Percentiles rank a stretch among this genome's conserved stretches.
Evolutionary conservation across 1,139 yeast genomes (phyloP).

Genomic region (Geotrichum candidum): DNA sequence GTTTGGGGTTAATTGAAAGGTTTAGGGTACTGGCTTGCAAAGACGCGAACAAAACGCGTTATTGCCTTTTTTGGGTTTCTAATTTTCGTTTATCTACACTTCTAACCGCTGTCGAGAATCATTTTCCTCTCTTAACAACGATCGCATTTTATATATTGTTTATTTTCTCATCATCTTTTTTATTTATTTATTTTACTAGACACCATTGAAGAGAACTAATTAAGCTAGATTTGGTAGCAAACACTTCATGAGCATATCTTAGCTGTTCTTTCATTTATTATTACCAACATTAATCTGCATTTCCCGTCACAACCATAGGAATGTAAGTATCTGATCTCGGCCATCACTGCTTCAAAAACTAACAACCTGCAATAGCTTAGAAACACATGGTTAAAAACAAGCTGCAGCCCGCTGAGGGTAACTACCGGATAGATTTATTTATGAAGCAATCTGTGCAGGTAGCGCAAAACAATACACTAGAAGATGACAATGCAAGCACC

Average conservation of each 20-base stretch:
- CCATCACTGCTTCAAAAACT: neutral
- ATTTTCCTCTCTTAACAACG: neutral
- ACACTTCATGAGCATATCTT: neutral
- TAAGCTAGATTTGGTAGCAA: neutral
- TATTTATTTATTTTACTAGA: no score
- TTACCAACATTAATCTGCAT: neutral
- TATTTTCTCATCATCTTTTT: neutral
- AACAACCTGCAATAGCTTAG: neutral
- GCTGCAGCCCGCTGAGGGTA: neutral
- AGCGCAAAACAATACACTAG: neutral
- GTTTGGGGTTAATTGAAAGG: neutral
- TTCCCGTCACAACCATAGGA: neutral
- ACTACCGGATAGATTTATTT: neutral
- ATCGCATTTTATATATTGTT: neutral
- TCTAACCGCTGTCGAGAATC: neutral
- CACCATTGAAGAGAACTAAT: no score
- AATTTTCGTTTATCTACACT: neutral
- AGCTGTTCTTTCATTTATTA: neutral
- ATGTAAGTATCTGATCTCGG: neutral
- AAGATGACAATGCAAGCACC: neutral
- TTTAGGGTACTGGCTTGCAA: neutral
- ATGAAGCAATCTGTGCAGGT: neutral
- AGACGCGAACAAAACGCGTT: neutral
- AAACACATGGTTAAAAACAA: neutral
- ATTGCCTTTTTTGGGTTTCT: neutral